Evolutionary conservation across 768 basidiomycete genomes (phyloP), one percentile per base, ranked within the genome.

Genomic region (Terana coerulea): DNA sequence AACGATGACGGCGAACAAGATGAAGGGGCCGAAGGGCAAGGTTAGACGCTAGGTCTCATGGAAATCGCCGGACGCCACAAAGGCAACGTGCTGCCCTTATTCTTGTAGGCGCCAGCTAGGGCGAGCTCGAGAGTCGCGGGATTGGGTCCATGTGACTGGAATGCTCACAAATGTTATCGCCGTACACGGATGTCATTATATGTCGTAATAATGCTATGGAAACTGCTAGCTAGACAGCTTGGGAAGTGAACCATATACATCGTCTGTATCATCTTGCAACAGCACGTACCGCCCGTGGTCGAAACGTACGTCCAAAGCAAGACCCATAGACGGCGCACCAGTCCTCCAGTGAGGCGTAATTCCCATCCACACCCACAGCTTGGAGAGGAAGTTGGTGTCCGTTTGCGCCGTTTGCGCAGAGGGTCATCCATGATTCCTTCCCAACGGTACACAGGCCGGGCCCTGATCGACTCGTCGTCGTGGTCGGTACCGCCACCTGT

Each of bases 401-500:
- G 64, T 25, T 58, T 60, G 28, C 69, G n/a, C n/a, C n/a, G 70
- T 30, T 63, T 67, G 14, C 66, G 67, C 7, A 78, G 67, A 14
- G 78, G 75, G 63, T 86, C 84, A 14, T 69, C 74, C 25, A 86
- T 68, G 15, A 86, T 75, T 11, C 78, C 83, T 68, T 88, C 86
- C 85, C 86, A 88, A 29, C 79, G 75, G 64, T 83, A 89, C 14
- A 71, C 67, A 1, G 82, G 81, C 9, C 88, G 77, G 0, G 79
- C 68, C 9, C 78, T 77, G 46, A 89, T 83, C 36, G 70, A 71
- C 1, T 72, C 67, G 53, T 81, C 79, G 59, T 89, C 81, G 55
- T 87, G 78, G 59, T 88, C 83, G 0, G 88, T 89, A 5, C 83
- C 84, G n/a, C 73, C 79, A 1, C 83, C 83, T 1, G 83, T 86